phyloP scores from a whole-genome alignment of 2,329 filamentous ascomycete species.

The Pseudogymnoascus sp. region DNA sequence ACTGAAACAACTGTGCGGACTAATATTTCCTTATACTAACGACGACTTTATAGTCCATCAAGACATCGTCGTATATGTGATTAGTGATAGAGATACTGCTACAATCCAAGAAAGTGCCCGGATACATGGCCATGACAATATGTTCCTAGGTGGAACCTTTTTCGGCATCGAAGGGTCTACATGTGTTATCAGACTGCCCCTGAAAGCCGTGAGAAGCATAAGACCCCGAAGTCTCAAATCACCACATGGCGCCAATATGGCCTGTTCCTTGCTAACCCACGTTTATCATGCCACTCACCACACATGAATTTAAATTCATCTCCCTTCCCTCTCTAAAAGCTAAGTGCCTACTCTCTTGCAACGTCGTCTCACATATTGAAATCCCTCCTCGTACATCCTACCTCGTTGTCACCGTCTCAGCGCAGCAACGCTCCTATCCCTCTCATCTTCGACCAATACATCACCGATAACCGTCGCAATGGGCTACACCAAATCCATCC shows the following conservation, averaged over 20 bases:
- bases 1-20: constrained; percentile 3
- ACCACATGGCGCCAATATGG: background rate
- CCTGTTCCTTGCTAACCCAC: background rate
- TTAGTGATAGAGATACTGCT: background rate
- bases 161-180: background rate
- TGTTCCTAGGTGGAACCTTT: background rate
- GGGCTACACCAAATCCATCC: background rate
- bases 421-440: background rate
- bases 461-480: background rate
- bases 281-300: background rate
- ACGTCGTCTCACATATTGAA: background rate
- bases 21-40: background rate
- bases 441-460: background rate
- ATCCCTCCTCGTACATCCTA: background rate
- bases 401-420: background rate
- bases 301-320: background rate
- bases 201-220: background rate
- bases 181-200: background rate
- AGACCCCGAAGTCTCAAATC: background rate
- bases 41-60: background rate
- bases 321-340: background rate
- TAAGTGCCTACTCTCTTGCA: background rate
- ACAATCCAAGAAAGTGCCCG: background rate
- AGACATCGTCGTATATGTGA: background rate
- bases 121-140: background rate